These are phyloP conservation scores for Protostelium mycophagum DNA, from an alignment of 78 protist genomes.

Conservation along the genomic window DNA sequence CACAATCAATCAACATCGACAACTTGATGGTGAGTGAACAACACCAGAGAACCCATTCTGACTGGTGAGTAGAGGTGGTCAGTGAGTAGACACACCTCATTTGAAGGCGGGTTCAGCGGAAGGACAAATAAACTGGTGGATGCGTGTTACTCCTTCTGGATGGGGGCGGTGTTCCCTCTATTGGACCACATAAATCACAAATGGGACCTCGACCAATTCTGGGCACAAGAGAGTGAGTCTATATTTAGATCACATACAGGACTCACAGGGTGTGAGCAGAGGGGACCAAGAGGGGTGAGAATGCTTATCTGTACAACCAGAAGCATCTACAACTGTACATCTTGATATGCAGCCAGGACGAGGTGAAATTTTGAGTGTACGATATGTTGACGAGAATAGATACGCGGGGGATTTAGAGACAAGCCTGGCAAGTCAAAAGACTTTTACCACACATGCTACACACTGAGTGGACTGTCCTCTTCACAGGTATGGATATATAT, in stretches of 20 bases:
- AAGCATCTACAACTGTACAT: slow-evolving; percentile 68
- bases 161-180: slow-evolving; percentile 69
- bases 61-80: slow-evolving; percentile 70
- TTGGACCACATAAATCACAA: neutral
- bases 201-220: neutral
- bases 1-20: neutral
- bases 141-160: slow-evolving; percentile 96
- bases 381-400: neutral
- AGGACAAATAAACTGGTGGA: slow-evolving; percentile 98
- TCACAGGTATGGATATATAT: slow-evolving; percentile 53
- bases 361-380: neutral
- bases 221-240: neutral
- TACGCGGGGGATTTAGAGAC: slow-evolving; percentile 83
- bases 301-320: slow-evolving; percentile 40
- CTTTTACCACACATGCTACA: slow-evolving; percentile 93
- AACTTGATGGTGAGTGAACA: neutral
- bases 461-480: slow-evolving; percentile 66
- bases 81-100: slow-evolving; percentile 67
- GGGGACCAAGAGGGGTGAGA: neutral
- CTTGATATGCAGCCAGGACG: slow-evolving; percentile 71
- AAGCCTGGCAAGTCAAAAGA: slow-evolving; percentile 85
- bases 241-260: neutral
- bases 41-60: neutral
- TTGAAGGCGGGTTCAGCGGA: slow-evolving; percentile 97
- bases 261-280: neutral